phyloP scores from a whole-genome alignment of 1,284 basidiomycete genomes.

The Lignosus rhinocerotis region DNA sequence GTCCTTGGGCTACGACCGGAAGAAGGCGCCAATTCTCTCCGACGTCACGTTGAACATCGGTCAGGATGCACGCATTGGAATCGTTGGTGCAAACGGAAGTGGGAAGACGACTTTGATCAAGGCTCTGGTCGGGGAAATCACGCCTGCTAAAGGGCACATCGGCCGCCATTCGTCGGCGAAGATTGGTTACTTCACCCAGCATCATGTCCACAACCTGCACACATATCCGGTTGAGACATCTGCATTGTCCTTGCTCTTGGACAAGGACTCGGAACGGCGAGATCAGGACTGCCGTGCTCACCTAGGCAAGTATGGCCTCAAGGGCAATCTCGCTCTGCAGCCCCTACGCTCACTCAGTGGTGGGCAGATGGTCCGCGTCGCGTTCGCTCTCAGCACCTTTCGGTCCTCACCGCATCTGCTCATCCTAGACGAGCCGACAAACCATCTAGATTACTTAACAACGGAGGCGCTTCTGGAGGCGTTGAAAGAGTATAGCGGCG shows the following conservation, averaged over 20 bases:
- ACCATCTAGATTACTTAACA: slow-evolving; percentile 79
- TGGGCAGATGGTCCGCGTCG: slow-evolving; percentile 57
- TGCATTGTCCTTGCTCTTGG: slow-evolving; percentile 44
- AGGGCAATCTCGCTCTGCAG: slow-evolving; percentile 42
- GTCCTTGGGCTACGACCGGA: slow-evolving; percentile 41
- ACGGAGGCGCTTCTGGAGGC: slow-evolving; percentile 18
- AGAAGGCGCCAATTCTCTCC: slow-evolving; percentile 43
- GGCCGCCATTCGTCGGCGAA: slow-evolving; percentile 56
- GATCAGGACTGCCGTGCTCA: slow-evolving; percentile 41
- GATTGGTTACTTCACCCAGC: slow-evolving; percentile 60
- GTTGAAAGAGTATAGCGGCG: slow-evolving; percentile 18
- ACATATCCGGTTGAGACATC: slow-evolving; percentile 31
- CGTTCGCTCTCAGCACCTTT: slow-evolving; percentile 48
- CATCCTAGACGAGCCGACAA: slow-evolving; percentile 87
- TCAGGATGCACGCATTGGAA: slow-evolving; percentile 54
- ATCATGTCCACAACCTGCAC: slow-evolving; percentile 53
- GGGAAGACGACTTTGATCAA: slow-evolving; percentile 68
- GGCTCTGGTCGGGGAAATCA: slow-evolving; percentile 52
- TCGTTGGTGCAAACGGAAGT: slow-evolving; percentile 57
- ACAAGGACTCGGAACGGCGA: slow-evolving; percentile 26
- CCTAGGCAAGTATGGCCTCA: slow-evolving; percentile 52
- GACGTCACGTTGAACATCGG: slow-evolving; percentile 58
- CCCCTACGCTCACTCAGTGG: slow-evolving; percentile 52
- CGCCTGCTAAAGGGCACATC: slow-evolving; percentile 53
- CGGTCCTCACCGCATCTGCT: slow-evolving; percentile 83